phyloP scores from a whole-genome alignment of 2,329 filamentous ascomycete genomes.

The Aspergillus sp. region DNA sequence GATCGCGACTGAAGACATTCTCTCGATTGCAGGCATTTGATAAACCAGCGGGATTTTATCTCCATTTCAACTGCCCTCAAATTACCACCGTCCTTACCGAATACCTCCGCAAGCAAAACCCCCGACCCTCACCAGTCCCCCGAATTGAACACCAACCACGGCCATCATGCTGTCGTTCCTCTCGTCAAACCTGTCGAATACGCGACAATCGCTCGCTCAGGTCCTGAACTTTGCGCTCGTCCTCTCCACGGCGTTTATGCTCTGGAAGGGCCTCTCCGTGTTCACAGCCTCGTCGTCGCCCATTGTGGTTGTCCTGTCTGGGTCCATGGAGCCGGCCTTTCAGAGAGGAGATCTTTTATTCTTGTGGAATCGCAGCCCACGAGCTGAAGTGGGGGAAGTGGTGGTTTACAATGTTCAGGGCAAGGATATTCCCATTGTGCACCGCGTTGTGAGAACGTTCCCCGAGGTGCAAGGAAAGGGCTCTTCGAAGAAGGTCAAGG shows the following conservation, averaged over 20 bases:
- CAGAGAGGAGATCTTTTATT: conserved; percentile 61
- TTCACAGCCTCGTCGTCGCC: conserved; percentile 68
- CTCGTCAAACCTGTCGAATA: conserved; percentile 55
- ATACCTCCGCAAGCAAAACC: background rate
- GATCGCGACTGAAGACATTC: too few species aligned
- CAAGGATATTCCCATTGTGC: conserved; percentile 97
- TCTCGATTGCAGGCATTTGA: too few species aligned
- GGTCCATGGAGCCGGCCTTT: conserved; percentile 66
- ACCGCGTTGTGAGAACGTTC: conserved; percentile 74
- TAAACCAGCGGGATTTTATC: too few species aligned
- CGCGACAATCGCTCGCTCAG: conserved; percentile 75
- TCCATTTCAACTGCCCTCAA: too few species aligned
- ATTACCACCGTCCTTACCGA: too few species aligned
- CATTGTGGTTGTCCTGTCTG: conserved; percentile 62
- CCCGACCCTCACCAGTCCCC: conserved; percentile 1
- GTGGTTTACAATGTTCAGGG: conserved; percentile 81
- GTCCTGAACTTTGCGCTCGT: conserved; percentile 88
- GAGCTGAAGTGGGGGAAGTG: conserved; percentile 66
- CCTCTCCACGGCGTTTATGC: conserved; percentile 88
- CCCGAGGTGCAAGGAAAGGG: conserved; percentile 37
- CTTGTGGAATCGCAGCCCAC: conserved; percentile 56
- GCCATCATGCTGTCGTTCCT: conserved; percentile 63
- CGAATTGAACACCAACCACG: background rate
- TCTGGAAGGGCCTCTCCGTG: conserved; percentile 86
- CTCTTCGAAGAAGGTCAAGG: conserved; percentile 28